These are phyloP conservation scores for Primulina tabacum DNA, from an alignment of 257 asterid genomes.

Conservation along the genomic window DNA sequence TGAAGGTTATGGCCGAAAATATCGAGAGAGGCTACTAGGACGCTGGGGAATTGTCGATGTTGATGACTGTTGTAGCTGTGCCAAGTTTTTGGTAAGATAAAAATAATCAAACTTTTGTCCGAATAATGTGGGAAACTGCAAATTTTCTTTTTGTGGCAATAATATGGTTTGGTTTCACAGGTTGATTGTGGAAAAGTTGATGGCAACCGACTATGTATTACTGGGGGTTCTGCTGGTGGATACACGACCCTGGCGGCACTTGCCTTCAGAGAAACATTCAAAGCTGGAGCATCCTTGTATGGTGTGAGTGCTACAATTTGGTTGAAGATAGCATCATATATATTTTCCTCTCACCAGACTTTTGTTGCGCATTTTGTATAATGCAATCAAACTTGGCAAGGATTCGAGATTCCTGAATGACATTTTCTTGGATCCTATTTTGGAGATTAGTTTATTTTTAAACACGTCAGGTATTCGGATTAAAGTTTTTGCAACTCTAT, in stretches of 20 bases:
- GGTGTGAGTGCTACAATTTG: constrained; percentile 61
- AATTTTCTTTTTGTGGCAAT: constrained; percentile 15
- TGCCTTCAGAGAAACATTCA: constrained; percentile 77
- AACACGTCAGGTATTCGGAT: not conserved
- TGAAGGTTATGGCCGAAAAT: constrained; percentile 92
- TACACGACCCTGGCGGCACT: constrained; percentile 94
- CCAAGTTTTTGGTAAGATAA: constrained; percentile 70
- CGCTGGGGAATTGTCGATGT: constrained; percentile 94
- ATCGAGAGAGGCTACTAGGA: constrained; percentile 81
- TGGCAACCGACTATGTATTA: constrained; percentile 75
- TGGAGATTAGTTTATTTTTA: not conserved
- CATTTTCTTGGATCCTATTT: not conserved
- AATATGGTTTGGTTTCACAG: constrained; percentile 38
- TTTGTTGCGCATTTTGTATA: not conserved
- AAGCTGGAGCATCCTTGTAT: constrained; percentile 91
- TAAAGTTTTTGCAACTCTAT: not conserved
- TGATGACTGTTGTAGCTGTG: constrained; percentile 95
- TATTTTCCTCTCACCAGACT: not conserved
- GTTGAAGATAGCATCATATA: too few relatives aligned
- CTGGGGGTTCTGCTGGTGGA: constrained; percentile 99
- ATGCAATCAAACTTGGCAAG: too few relatives aligned
- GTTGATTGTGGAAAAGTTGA: constrained; percentile 85
- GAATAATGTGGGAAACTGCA: constrained; percentile 10
- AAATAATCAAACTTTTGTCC: not conserved
- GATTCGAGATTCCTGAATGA: not conserved